Evolutionary conservation across 371 early-diverging fungal species (phyloP), one percentile per base, ranked within the genome.

Genomic region (Rhizomucor miehei): DNA sequence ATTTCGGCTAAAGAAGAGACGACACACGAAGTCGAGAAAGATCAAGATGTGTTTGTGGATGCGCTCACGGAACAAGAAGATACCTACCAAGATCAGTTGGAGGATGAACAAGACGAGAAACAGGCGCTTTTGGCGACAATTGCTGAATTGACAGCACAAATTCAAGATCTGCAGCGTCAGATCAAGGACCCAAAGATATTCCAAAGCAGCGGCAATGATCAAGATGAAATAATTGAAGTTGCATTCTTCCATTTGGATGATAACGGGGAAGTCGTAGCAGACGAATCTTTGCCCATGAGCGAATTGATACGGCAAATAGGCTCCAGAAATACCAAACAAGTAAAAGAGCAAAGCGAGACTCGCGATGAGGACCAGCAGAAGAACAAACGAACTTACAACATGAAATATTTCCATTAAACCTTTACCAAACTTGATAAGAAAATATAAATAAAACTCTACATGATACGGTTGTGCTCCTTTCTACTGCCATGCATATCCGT

Each of bases 61-160:
- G 34, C 46, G 13, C 36, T 48, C 25, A 20, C 14, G 17, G 36
- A 45, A 5, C 44, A 45, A 16, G 44, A 51, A 14, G 47, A 52
- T 39, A n/a, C n/a, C 14, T 17, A 19, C 12, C 43, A 57, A 29
- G 24, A 53, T 1, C 14, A 17, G 20, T 46, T 49, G 25, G 17
- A 53, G 1, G 29, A 14, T 17, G 40, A 41, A 16, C 47, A 36
- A 40, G 50, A 21, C 29, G 10, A 52, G 9, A 34, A 48, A 17
- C 45, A 47, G 17, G 52, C 13, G 17, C 51, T 65, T 12, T 45
- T 66, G 39, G 44, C 14, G 11, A 48, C 62, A 56, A 65, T 67
- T 29, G 53, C 60, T n/a, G 62, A 59, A 13, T 40, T 70, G 4
- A 73, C 62, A 35, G 61, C 52, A 20, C 70, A 70, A 48, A 57